Base-by-base conservation (phyloP, 2,329 filamentous ascomycete species). In the Beauveria australis region DNA sequence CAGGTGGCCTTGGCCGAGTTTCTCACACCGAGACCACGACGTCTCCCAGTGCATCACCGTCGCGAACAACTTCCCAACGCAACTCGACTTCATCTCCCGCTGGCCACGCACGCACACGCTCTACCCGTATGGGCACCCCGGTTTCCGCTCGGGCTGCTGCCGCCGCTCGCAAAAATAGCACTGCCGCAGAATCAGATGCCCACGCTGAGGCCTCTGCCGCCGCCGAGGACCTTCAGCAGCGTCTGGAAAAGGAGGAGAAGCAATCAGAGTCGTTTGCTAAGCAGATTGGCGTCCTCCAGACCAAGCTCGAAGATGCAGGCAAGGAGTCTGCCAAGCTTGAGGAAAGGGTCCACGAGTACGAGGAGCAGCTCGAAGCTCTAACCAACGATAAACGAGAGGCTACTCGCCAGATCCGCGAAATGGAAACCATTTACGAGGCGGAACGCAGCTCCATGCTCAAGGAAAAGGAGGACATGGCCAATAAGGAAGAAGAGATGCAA, bases 371-470 rank as follows among this genome's bases (percentile, higher is more conserved):
- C 62, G 92, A 96, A 73, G 79, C 83, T 8, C 79, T 97, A 59
- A 86, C 87, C 69, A 92, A 90, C 68, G 91, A 96, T 69, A 92
- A 94, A 76, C 85, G 90, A 67, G 92, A 97, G 67, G 81, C 88
- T 60, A 84, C 87, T 33, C 85, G 92, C 64, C 89, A 95, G 74
- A 89, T 91, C 70, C 86, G 93, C 65, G 94, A 99, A 73, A 87
- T 97, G 77, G 92, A 97, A 74, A 86, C 87, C 65, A 92, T 95
- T 65, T 95, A 96, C 73, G 93, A 97, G 73, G 86, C 89, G 49
- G 94, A 99, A 75, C 85, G 91, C 64, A 90, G 88, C 69, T 86
- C 90, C 59, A 89, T 93, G 76, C 86, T 91, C 70, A 91, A 92
- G 75, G 93, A 97, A 73, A 94, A 95, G 77, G 92, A 97, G 66